phyloP scores from a whole-genome alignment of 1,139 yeast genomes.

The Geotrichum citri-aurantii region DNA sequence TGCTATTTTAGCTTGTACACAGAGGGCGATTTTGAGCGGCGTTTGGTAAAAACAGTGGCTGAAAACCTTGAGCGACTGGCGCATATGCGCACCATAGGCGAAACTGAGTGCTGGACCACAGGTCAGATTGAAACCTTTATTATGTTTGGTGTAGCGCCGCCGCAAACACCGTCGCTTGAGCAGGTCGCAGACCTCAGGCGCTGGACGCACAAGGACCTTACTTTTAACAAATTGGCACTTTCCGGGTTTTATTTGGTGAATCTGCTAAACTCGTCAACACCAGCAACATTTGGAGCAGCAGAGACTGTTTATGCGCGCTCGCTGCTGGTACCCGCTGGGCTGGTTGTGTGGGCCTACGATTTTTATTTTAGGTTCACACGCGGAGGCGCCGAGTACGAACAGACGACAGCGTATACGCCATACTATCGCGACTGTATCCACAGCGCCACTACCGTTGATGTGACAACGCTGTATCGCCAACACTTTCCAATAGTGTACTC shows the following conservation, averaged over 20 bases:
- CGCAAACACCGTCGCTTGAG: background rate
- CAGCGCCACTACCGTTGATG: background rate
- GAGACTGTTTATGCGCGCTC: slow-evolving; percentile 9
- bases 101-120: background rate
- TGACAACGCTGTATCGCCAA: background rate
- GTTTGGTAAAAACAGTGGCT: background rate
- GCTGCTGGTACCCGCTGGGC: slow-evolving; percentile 1
- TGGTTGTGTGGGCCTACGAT: slow-evolving; percentile 10
- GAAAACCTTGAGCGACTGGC: slow-evolving; percentile 2
- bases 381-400: background rate
- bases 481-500: background rate
- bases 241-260: slow-evolving; percentile 1
- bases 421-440: slow-evolving; percentile 6
- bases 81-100: background rate
- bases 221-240: background rate
- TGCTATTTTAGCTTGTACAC: slow-evolving; percentile 12
- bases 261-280: slow-evolving; percentile 1
- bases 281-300: slow-evolving; percentile 4
- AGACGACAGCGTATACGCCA: background rate
- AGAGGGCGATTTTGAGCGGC: slow-evolving; percentile 4
- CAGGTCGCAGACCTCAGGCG: background rate
- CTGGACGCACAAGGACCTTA: slow-evolving; percentile 5
- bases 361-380: background rate
- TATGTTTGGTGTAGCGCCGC: slow-evolving; percentile 7
- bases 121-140: slow-evolving; percentile 5